Evolutionary conservation across 1,284 basidiomycete genomes (phyloP).

Genomic region (Boletus semigastroideus): DNA sequence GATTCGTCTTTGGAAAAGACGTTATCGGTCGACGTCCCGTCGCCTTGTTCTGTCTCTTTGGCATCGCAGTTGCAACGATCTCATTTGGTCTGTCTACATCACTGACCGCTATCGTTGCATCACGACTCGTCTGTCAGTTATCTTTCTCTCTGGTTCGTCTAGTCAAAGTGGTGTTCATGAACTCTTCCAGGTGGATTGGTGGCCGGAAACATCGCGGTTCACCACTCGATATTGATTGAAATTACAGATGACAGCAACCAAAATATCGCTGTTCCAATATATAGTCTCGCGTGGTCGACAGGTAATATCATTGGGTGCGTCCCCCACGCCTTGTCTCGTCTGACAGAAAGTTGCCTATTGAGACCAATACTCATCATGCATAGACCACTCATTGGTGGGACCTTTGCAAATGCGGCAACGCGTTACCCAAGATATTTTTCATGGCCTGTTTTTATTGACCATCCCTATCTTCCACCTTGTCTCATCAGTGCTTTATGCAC

Average conservation of each 20-base stretch:
- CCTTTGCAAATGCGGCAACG: slow-evolving; percentile 51
- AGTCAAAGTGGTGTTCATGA: neutral
- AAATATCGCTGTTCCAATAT: slow-evolving; percentile 57
- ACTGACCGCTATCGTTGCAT: slow-evolving; percentile 37
- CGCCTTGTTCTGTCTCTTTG: slow-evolving; percentile 49
- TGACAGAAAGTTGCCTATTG: too few species aligned
- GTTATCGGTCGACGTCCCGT: slow-evolving; percentile 59
- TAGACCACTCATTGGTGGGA: slow-evolving; percentile 60
- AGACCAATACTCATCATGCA: too few species aligned
- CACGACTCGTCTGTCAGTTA: slow-evolving; percentile 12
- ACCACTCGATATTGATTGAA: slow-evolving; percentile 48
- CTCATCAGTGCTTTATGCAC: slow-evolving; percentile 41
- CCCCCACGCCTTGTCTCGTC: too few species aligned
- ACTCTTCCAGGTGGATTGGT: slow-evolving; percentile 44
- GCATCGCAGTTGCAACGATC: slow-evolving; percentile 50
- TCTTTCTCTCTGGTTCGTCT: neutral
- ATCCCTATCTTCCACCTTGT: slow-evolving; percentile 59
- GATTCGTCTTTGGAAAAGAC: slow-evolving; percentile 35
- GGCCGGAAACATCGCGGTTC: slow-evolving; percentile 58
- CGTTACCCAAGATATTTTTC: slow-evolving; percentile 47
- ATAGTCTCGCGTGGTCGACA: slow-evolving; percentile 54
- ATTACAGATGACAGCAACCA: slow-evolving; percentile 65
- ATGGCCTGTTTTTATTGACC: slow-evolving; percentile 40
- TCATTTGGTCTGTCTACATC: slow-evolving; percentile 56
- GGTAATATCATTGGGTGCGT: slow-evolving; percentile 53